Evolutionary conservation across 768 basidiomycete species (phyloP).

Genomic region (Lactarius deliciosus): DNA sequence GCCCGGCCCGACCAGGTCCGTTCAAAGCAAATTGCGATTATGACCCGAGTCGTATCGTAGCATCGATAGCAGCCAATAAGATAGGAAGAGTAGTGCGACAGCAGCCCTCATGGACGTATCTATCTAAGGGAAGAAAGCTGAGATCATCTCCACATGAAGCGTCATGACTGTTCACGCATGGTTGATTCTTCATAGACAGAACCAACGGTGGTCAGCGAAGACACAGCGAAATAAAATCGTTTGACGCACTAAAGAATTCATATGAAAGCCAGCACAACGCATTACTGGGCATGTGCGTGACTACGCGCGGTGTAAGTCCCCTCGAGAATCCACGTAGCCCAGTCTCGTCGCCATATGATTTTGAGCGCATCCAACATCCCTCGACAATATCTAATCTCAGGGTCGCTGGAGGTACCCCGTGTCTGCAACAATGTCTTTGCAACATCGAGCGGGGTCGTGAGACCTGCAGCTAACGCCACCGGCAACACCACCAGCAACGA

Average conservation of each 20-base stretch:
- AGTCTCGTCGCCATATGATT: constrained; percentile 84
- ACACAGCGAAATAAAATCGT: neutral
- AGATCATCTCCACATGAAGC: constrained; percentile 1
- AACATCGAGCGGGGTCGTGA: constrained; percentile 96
- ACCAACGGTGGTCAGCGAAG: constrained; percentile 4
- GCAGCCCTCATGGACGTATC: constrained; percentile 10
- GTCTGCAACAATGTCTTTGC: constrained; percentile 98
- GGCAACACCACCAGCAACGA: constrained; percentile 86
- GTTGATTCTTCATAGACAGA: constrained; percentile 18
- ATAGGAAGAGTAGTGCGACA: constrained; percentile 10
- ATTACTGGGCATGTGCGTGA: constrained; percentile 96
- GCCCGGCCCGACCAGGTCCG: neutral
- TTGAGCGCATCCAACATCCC: constrained; percentile 88
- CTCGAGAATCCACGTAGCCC: constrained; percentile 83
- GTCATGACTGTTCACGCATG: constrained; percentile 24
- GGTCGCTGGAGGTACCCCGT: constrained; percentile 82
- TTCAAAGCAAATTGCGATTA: neutral
- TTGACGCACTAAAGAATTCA: constrained; percentile 92
- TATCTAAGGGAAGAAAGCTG: constrained; percentile 4
- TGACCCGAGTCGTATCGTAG: neutral
- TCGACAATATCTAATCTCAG: constrained; percentile 76
- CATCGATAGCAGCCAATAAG: constrained; percentile 15
- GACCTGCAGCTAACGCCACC: constrained; percentile 93
- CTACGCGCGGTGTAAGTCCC: constrained; percentile 85
- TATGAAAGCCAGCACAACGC: constrained; percentile 98